These are phyloP conservation scores for Prunus salicina DNA, from an alignment of 306 rosid genomes.

Conservation along the genomic window DNA sequence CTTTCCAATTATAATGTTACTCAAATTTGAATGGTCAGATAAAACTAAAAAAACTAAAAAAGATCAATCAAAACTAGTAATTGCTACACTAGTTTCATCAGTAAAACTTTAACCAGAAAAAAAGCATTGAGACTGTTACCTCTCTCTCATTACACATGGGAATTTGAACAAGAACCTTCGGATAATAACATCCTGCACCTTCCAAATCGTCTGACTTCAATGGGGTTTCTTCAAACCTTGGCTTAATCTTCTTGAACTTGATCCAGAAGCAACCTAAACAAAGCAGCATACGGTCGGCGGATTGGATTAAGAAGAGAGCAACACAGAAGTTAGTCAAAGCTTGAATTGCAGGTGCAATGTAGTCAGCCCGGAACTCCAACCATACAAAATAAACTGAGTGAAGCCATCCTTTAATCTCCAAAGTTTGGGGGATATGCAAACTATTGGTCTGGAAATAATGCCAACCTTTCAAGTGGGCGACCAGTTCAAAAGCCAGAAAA, in stretches of 20 bases:
- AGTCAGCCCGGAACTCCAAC: constrained; percentile 55
- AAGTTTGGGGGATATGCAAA: constrained; percentile 48
- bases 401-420: constrained; percentile 52
- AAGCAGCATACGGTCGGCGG: constrained; percentile 56
- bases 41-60: no score
- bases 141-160: constrained; percentile 86
- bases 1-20: neutral
- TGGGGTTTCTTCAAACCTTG: constrained; percentile 29
- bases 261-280: constrained; percentile 81
- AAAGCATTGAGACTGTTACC: constrained; percentile 31
- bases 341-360: constrained; percentile 60
- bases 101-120: neutral
- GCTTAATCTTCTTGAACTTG: constrained; percentile 63
- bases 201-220: constrained; percentile 42
- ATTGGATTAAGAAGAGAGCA: constrained; percentile 62
- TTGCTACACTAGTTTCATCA: neutral
- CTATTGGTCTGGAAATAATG: constrained; percentile 47
- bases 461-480: constrained; percentile 74
- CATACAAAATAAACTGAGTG: constrained; percentile 51
- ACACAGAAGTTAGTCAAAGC: constrained; percentile 54
- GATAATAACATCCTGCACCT: constrained; percentile 35
- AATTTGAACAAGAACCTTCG: constrained; percentile 76
- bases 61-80: neutral
- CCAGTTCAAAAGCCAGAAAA: constrained; percentile 53
- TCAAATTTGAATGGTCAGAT: neutral